phyloP scores from a whole-genome alignment of 2,329 filamentous ascomycete genomes.

The Hysterium pulicare region DNA sequence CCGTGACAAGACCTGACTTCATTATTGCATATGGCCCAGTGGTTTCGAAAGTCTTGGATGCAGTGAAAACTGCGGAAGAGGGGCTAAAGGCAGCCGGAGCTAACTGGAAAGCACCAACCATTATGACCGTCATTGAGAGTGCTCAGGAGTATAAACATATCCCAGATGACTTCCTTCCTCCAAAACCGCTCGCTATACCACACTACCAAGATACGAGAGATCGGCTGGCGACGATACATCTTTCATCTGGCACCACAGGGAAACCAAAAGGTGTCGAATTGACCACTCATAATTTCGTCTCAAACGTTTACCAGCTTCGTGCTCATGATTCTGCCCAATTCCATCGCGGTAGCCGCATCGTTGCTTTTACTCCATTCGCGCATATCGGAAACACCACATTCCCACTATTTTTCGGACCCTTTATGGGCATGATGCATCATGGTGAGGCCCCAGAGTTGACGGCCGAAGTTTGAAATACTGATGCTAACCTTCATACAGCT shows the following conservation, averaged over 20 bases:
- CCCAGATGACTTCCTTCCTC: constrained; percentile 9
- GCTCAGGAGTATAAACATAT: constrained; percentile 8
- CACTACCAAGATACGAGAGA: constrained; percentile 12
- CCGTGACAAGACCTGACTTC: constrained; percentile 42
- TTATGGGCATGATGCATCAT: constrained; percentile 45
- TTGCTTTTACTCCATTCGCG: constrained; percentile 45
- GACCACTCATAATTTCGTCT: constrained; percentile 21
- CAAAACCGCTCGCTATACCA: constrained; percentile 8
- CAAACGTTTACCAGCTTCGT: constrained; percentile 21
- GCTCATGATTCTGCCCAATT: constrained; percentile 10
- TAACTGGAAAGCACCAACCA: constrained; percentile 31
- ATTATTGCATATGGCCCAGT: constrained; percentile 39
- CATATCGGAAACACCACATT: constrained; percentile 46
- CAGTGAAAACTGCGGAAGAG: constrained; percentile 9
- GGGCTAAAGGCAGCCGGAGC: constrained; percentile 19
- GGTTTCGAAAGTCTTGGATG: constrained; percentile 11
- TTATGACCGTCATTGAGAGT: constrained; percentile 32
- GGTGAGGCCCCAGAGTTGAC: constrained; percentile 40
- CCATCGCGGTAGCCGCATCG: constrained; percentile 21
- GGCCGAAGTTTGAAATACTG: constrained; percentile 11
- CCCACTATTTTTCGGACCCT: constrained; percentile 44
- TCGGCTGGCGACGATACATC: constrained; percentile 14
- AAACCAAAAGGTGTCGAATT: constrained; percentile 18
- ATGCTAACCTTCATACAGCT: constrained; percentile 33
- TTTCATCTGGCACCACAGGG: constrained; percentile 18